Conservation (phyloP, 306 rosid species). For the Aeschynomene evenia region DNA sequence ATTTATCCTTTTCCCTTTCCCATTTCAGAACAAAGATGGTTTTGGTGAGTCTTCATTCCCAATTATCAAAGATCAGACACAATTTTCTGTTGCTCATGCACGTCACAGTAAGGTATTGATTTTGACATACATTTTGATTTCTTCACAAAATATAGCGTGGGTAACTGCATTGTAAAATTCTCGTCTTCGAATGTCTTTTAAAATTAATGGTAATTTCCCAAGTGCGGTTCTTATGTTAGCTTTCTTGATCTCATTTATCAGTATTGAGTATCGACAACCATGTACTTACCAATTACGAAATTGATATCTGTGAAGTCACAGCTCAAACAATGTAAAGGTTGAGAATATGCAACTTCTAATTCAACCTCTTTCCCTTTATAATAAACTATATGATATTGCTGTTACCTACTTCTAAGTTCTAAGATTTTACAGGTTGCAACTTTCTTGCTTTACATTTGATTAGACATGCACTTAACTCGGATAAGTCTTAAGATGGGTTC, state of each 20-base stretch:
- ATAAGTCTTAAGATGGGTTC: background rate
- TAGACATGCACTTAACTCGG: background rate
- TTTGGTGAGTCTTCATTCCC: conserved; percentile 89
- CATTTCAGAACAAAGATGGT: conserved; percentile 74
- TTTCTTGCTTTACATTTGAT: background rate
- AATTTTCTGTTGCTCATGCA: conserved; percentile 91
- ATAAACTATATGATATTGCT: no score
- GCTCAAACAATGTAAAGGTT: conserved; percentile 4
- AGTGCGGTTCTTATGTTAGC: background rate
- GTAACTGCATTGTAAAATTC: background rate
- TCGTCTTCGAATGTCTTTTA: background rate
- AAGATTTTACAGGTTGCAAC: background rate
- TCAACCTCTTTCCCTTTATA: no score
- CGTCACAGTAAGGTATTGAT: conserved; percentile 86
- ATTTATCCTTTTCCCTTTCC: conserved; percentile 24
- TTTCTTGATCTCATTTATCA: no score
- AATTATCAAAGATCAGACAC: conserved; percentile 77
- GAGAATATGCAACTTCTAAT: background rate
- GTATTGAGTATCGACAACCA: no score
- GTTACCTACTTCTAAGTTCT: background rate
- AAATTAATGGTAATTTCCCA: background rate
- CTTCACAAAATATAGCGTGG: background rate
- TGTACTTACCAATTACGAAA: no score
- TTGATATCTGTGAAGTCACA: background rate
- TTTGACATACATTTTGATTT: conserved; percentile 5